These are phyloP conservation scores for Physocladia obscura DNA, from an alignment of 192 early-diverging fungal species.

Conservation along the genomic window DNA sequence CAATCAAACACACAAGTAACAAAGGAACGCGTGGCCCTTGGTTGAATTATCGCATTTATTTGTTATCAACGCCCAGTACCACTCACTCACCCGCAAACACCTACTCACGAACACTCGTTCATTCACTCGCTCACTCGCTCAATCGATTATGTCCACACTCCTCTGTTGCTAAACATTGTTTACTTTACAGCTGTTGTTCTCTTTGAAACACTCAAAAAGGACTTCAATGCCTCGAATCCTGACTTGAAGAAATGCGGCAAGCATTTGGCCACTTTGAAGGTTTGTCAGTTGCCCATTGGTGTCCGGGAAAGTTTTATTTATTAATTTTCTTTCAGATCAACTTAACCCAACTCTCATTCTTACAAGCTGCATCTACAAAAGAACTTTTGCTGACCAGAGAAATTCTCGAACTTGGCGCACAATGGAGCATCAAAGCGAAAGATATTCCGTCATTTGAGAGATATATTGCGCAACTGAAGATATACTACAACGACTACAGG, in stretches of 20 bases:
- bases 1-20: no score
- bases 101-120: neutral
- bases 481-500: constrained; percentile 82
- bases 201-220: constrained; percentile 64
- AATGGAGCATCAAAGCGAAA: constrained; percentile 79
- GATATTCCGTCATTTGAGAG: constrained; percentile 94
- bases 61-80: no score
- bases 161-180: neutral
- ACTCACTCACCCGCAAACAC: neutral
- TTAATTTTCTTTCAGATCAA: constrained; percentile 32
- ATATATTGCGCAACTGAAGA: constrained; percentile 88
- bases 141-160: neutral
- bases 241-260: constrained; percentile 71
- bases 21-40: no score
- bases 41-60: no score
- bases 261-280: constrained; percentile 70
- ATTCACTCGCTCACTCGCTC: neutral
- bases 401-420: constrained; percentile 86
- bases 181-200: constrained; percentile 26
- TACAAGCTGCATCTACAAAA: constrained; percentile 37
- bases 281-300: constrained; percentile 14
- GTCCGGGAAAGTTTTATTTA: neutral
- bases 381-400: constrained; percentile 64
- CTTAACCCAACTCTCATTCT: constrained; percentile 47
- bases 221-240: constrained; percentile 61